Evolutionary conservation across 257 asterid species (phyloP).

Genomic region (Solanum clarkiae): DNA sequence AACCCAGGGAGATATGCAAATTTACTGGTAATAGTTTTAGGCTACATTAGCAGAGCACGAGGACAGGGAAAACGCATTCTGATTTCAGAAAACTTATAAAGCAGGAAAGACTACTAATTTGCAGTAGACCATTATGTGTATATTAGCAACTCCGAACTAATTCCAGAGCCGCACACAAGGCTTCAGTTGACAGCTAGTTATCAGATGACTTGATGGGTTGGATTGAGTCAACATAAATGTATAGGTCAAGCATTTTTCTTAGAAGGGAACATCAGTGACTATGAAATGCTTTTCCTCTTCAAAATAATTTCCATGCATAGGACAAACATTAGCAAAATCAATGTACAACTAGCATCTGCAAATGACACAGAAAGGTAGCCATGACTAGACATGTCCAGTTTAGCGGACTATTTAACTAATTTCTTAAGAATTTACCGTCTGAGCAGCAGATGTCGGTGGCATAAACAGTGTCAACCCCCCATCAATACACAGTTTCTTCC

Average conservation of each 20-base stretch:
- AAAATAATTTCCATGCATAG: background rate
- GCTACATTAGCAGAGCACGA: background rate
- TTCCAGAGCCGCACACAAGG: background rate
- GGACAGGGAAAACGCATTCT: background rate
- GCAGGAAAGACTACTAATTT: background rate
- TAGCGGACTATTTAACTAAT: background rate
- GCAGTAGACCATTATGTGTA: background rate
- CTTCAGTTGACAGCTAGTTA: background rate
- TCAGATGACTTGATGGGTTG: background rate
- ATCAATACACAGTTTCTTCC: constrained; percentile 73
- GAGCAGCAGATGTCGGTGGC: constrained; percentile 94
- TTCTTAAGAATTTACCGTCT: constrained; percentile 36
- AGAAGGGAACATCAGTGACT: background rate
- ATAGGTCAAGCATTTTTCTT: background rate
- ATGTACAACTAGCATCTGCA: background rate
- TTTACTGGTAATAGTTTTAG: background rate
- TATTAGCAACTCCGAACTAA: background rate
- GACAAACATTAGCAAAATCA: background rate
- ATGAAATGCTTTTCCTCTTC: background rate
- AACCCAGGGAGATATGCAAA: background rate
- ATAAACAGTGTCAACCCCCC: constrained; percentile 91
- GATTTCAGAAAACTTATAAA: background rate
- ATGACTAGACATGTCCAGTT: background rate
- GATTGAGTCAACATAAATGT: background rate
- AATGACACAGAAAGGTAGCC: background rate